phyloP scores from a whole-genome alignment of 2,329 filamentous ascomycete species.

The Periconia sp. region DNA sequence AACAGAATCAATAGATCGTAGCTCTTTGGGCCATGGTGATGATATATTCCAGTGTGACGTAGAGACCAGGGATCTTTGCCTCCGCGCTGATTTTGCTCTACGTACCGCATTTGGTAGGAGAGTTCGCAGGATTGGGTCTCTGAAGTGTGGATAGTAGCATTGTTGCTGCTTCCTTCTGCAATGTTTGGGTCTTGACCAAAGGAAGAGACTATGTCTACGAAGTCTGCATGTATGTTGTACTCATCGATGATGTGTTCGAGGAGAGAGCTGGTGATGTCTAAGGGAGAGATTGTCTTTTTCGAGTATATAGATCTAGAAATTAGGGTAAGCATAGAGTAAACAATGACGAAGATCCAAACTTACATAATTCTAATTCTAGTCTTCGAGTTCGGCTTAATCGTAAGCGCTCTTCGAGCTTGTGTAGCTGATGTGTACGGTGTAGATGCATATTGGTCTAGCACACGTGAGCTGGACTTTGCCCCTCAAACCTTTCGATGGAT shows the following conservation, averaged over 20 bases:
- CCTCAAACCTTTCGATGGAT: not conserved
- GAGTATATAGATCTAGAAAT: constrained; percentile 8
- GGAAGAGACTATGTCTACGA: not conserved
- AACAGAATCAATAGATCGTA: constrained; percentile 1
- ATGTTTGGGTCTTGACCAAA: constrained; percentile 3
- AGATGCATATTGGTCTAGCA: not conserved
- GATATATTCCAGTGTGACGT: constrained; percentile 1
- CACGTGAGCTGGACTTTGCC: not conserved
- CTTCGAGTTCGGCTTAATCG: not conserved
- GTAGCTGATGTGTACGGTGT: not conserved
- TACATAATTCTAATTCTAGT: constrained; percentile 2
- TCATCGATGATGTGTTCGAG: not conserved
- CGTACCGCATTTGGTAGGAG: constrained; percentile 1
- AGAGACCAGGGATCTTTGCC: constrained; percentile 2
- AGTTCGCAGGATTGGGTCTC: not conserved
- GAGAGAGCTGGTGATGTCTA: constrained; percentile 1
- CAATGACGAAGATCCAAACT: too few species aligned
- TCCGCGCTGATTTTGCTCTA: not conserved
- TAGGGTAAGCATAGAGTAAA: too few species aligned
- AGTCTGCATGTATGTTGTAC: not conserved
- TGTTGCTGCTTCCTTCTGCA: constrained; percentile 3
- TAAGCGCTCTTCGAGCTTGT: not conserved
- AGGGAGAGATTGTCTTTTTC: constrained; percentile 1
- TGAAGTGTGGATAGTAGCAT: not conserved
- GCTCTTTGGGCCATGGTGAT: not conserved